Conservation (phyloP, 2,329 filamentous ascomycete genomes). For the Colletotrichum sp. region DNA sequence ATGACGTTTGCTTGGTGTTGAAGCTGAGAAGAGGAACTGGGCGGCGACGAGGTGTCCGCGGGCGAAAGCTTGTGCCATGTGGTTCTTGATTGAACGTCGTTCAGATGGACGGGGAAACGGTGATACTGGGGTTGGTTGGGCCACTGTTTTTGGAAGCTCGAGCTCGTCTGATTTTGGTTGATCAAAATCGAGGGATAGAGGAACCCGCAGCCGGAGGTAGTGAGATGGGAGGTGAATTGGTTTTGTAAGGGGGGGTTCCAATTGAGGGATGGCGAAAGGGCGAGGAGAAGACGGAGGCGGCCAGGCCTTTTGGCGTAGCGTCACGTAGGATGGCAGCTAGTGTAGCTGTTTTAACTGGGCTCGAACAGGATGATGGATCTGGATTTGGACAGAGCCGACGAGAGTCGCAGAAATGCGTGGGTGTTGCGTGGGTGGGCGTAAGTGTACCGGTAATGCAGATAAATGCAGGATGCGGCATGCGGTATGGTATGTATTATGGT, state of each 20-base stretch:
- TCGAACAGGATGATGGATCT: conserved; percentile 1
- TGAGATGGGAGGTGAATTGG: not conserved
- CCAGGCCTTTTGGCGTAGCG: not conserved
- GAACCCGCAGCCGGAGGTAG: not conserved
- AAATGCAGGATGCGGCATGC: conserved; percentile 2
- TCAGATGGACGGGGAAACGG: not conserved
- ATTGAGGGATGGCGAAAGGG: not conserved
- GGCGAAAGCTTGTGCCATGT: not conserved
- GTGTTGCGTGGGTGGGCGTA: not conserved
- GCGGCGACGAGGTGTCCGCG: not conserved
- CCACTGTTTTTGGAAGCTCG: not conserved
- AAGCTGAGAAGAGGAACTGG: not conserved
- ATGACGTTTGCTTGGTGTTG: conserved; percentile 4
- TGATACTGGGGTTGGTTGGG: not conserved
- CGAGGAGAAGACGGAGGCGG: not conserved
- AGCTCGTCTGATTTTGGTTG: not conserved
- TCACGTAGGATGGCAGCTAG: not conserved
- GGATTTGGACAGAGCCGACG: not conserved
- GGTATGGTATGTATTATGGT: not conserved
- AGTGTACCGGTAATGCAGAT: not conserved
- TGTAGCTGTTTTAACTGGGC: not conserved
- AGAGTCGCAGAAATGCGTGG: not conserved
- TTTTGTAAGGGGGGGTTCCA: not conserved
- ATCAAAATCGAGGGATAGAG: not conserved
- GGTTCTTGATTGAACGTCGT: not conserved